A percentile compares a stretch with the other conserved stretches of the same genome.
These are phyloP conservation scores for Lithohypha guttulata DNA, from an alignment of 2,329 filamentous ascomycete species.

Conservation along the genomic window DNA sequence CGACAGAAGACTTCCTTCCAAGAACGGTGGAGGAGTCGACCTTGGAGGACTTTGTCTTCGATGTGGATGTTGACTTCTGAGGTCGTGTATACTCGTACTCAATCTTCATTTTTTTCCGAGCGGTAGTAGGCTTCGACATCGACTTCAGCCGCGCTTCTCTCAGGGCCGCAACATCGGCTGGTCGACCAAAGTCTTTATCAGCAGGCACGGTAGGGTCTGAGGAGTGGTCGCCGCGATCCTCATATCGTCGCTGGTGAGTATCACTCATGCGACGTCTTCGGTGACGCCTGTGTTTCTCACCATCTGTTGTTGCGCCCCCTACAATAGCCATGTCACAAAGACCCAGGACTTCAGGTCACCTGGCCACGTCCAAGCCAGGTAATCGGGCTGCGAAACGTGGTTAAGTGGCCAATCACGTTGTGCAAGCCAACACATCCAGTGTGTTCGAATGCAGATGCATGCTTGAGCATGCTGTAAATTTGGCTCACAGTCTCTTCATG, in stretches of 20 bases:
- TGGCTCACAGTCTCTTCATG: no score
- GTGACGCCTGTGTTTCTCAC: background rate
- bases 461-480: no score
- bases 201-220: no score
- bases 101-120: constrained; percentile 20
- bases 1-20: constrained; percentile 1
- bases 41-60: constrained; percentile 9
- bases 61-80: constrained; percentile 6
- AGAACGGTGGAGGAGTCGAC: constrained; percentile 1
- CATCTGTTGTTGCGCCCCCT: no score
- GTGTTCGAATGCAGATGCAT: no score
- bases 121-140: constrained; percentile 15
- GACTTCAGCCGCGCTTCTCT: constrained; percentile 20
- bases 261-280: background rate
- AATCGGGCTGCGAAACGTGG: constrained; percentile 1
- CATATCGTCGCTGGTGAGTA: background rate
- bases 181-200: constrained; percentile 9
- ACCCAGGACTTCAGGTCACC: background rate
- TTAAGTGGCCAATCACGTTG: background rate
- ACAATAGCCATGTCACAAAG: background rate
- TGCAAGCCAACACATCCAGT: background rate
- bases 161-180: constrained; percentile 18
- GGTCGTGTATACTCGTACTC: constrained; percentile 14
- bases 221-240: background rate
- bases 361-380: background rate